These are phyloP conservation scores for Colletotrichum liriopes DNA, from an alignment of 2,329 filamentous ascomycete genomes.

Conservation along the genomic window DNA sequence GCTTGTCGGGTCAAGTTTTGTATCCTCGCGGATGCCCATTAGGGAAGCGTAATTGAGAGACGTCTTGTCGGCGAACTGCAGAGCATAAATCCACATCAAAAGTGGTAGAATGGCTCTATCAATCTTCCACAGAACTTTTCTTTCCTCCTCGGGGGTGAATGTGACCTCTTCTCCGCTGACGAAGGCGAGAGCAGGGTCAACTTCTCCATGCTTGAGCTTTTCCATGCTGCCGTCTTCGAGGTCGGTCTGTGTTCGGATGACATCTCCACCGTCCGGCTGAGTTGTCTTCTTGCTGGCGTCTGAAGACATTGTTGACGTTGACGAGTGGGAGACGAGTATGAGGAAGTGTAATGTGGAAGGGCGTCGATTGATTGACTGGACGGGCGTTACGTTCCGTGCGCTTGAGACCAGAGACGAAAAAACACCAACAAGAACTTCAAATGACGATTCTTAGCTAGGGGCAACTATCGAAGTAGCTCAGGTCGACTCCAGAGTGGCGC, in stretches of 20 bases:
- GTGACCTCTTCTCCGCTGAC: conserved; percentile 29
- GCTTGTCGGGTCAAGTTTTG: conserved; percentile 32
- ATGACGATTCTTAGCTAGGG: not conserved
- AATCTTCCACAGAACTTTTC: conserved; percentile 26
- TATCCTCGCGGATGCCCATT: conserved; percentile 43
- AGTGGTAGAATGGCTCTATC: conserved; percentile 30
- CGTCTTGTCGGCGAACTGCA: conserved; percentile 40
- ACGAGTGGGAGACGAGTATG: not conserved
- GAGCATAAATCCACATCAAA: conserved; percentile 39
- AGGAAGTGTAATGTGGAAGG: not conserved
- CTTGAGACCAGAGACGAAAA: not conserved
- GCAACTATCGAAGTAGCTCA: not conserved
- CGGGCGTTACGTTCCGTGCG: not conserved
- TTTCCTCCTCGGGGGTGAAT: conserved; percentile 40
- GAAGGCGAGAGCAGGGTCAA: conserved; percentile 38
- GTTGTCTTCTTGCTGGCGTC: conserved; percentile 13
- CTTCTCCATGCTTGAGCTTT: conserved; percentile 33
- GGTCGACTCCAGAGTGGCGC: not conserved
- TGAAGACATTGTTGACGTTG: conserved; percentile 10
- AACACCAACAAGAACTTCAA: not conserved
- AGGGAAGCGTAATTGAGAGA: conserved; percentile 41
- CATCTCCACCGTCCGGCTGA: conserved; percentile 20
- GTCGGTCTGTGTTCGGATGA: conserved; percentile 36
- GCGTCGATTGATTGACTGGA: not conserved
- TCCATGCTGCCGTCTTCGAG: conserved; percentile 36